These are phyloP conservation scores for Saccharomycopsis fermentans DNA, from an alignment of 805 yeast species.

Conservation along the genomic window DNA sequence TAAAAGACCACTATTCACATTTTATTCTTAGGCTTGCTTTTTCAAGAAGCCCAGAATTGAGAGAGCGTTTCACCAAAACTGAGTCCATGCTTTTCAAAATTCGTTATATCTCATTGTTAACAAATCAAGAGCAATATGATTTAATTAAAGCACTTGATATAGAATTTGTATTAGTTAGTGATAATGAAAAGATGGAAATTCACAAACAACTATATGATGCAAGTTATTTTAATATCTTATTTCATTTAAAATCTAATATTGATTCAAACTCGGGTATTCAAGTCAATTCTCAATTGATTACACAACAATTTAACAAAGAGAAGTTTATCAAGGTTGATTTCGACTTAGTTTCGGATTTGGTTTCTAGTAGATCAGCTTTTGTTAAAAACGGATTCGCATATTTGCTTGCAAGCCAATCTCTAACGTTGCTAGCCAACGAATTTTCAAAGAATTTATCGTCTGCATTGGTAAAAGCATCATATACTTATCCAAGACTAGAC, in stretches of 20 bases:
- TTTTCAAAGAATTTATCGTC: slow-evolving; percentile 43
- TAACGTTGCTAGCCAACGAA: slow-evolving; percentile 59
- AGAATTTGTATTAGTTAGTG: slow-evolving; percentile 59
- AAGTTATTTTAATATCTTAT: slow-evolving; percentile 35
- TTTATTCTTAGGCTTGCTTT: slow-evolving; percentile 81
- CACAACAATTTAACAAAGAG: slow-evolving; percentile 45
- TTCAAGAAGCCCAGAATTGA: slow-evolving; percentile 74
- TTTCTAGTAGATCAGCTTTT: slow-evolving; percentile 62
- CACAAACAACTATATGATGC: slow-evolving; percentile 45
- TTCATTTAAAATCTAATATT: slow-evolving; percentile 27
- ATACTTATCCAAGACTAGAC: slow-evolving; percentile 71
- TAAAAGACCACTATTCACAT: slow-evolving; percentile 89
- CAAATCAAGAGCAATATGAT: slow-evolving; percentile 50
- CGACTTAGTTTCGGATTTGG: slow-evolving; percentile 70
- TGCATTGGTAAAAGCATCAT: slow-evolving; percentile 58
- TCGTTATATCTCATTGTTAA: slow-evolving; percentile 34
- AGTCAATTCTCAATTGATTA: slow-evolving; percentile 18
- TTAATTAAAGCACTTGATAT: slow-evolving; percentile 60
- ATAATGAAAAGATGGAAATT: slow-evolving; percentile 47
- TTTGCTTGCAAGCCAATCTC: slow-evolving; percentile 54
- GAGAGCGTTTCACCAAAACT: slow-evolving; percentile 67
- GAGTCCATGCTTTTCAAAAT: slow-evolving; percentile 68
- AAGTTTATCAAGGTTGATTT: slow-evolving; percentile 78
- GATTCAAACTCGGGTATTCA: slow-evolving; percentile 15
- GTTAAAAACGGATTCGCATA: slow-evolving; percentile 66